Evolutionary conservation across 2,329 filamentous ascomycete species (phyloP).

Genomic region (Penicillium fuscoglaucum): DNA sequence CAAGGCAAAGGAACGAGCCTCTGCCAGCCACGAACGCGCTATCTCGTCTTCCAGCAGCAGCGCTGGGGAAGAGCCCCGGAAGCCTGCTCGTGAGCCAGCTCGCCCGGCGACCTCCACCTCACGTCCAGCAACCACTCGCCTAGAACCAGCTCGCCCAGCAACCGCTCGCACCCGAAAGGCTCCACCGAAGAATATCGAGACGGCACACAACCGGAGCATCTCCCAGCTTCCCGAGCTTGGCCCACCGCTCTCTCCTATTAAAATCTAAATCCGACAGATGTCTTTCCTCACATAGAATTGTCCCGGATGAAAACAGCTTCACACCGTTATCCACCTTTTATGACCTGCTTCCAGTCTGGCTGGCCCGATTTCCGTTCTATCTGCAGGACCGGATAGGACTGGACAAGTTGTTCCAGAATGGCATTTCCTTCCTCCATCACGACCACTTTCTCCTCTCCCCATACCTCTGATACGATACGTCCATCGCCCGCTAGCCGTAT

Average conservation of each 20-base stretch:
- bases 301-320: not conserved
- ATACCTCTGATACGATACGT: not conserved
- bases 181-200: conserved; percentile 38
- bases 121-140: conserved; percentile 32
- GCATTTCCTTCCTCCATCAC: not conserved
- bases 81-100: not conserved
- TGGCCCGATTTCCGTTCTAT: conserved; percentile 19
- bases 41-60: conserved; percentile 67
- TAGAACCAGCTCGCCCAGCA: conserved; percentile 25
- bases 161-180: conserved; percentile 34
- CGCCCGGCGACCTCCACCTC: conserved; percentile 36
- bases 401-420: not conserved
- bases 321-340: not conserved
- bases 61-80: conserved; percentile 36
- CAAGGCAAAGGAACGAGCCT: conserved; percentile 19
- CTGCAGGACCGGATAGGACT: conserved; percentile 5
- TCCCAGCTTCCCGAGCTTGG: conserved; percentile 51
- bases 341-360: conserved; percentile 13
- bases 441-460: not conserved
- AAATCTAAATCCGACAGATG: conserved; percentile 46
- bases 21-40: conserved; percentile 54
- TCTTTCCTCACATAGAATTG: not conserved
- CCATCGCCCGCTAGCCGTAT: not conserved
- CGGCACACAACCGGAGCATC: conserved; percentile 36
- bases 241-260: conserved; percentile 50